These are phyloP conservation scores for Pouteria glomerata DNA, from an alignment of 148 eudicot species.

Conservation along the genomic window DNA sequence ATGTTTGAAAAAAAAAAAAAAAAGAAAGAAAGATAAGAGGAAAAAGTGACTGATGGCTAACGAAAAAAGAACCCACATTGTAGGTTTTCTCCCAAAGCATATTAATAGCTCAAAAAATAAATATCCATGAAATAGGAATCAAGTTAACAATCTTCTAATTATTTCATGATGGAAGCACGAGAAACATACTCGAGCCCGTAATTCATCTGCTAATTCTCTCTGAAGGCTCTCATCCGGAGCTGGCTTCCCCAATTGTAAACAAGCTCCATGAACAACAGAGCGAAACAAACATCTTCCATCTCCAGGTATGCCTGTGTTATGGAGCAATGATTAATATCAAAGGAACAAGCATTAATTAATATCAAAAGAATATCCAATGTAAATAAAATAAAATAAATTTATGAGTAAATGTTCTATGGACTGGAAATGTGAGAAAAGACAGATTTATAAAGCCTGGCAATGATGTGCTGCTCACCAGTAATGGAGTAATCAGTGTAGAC, in stretches of 20 bases:
- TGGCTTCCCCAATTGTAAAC: slow-evolving; percentile 67
- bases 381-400: neutral
- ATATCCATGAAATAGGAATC: too few relatives aligned
- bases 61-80: too few relatives aligned
- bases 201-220: slow-evolving; percentile 83
- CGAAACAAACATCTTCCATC: slow-evolving; percentile 99
- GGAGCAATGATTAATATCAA: neutral
- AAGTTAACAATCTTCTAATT: neutral
- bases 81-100: too few relatives aligned
- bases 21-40: neutral
- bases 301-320: slow-evolving; percentile 81
- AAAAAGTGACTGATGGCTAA: too few relatives aligned
- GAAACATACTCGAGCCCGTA: slow-evolving; percentile 62
- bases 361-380: neutral
- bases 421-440: neutral
- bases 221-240: slow-evolving; percentile 77
- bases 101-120: too few relatives aligned
- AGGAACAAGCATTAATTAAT: neutral
- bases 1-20: neutral
- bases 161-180: neutral
- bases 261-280: slow-evolving; percentile 93
- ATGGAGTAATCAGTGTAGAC: slow-evolving; percentile 75
- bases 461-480: slow-evolving; percentile 44
- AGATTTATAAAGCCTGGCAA: neutral
- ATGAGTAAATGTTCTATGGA: neutral